Evolutionary conservation across 2,329 filamentous ascomycete genomes (phyloP), one percentile per base, ranked within the genome.

Genomic region (Alternaria burnsii): DNA sequence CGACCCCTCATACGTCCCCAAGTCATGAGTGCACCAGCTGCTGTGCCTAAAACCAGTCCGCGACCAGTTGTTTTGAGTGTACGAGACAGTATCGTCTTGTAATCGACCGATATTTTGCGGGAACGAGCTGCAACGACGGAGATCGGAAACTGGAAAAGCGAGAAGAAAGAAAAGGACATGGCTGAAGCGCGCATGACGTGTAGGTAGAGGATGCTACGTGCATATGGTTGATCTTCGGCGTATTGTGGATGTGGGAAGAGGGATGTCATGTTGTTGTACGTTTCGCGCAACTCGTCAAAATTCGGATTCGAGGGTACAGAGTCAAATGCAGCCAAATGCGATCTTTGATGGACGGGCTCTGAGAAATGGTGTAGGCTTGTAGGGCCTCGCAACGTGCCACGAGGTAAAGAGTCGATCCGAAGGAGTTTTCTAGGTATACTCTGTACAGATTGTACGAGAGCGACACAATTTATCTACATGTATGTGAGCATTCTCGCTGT

Each of bases 141-240:
- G 41, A 67, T 16, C 32, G 77, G 71, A 34, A 77, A 71, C 41
- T 80, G 77, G 52, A 81, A 68, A 44, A 81, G 70, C 8, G 80
- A 71, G 69, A 88, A 59, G 51, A 86, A 73, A 42, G 85, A 76
- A 62, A 86, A 87, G 12, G 81, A 74, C 57, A 85, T 84, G 60
- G 88, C 76, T 61, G 81, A 84, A 40, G 87, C 85, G 47, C 84
- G 84, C 47, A 88, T 79, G 65, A 88, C 85, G 76, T 91, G 88
- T 0, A 82, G 80, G 58, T 82, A 82, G 61, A 91, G 85, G 67
- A 90, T 86, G 4, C 83, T 80, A 61, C 78, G 79, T 8, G 83
- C 70, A 60, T 83, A 78, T 32, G 84, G 83, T 66, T 91, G 88
- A 72, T 90, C 88, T 78, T 91, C 88, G 30, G 87, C 87, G 73